These are phyloP conservation scores for Peronospora destructor DNA, from an alignment of 352 stramenopile genomes.

Conservation along the genomic window DNA sequence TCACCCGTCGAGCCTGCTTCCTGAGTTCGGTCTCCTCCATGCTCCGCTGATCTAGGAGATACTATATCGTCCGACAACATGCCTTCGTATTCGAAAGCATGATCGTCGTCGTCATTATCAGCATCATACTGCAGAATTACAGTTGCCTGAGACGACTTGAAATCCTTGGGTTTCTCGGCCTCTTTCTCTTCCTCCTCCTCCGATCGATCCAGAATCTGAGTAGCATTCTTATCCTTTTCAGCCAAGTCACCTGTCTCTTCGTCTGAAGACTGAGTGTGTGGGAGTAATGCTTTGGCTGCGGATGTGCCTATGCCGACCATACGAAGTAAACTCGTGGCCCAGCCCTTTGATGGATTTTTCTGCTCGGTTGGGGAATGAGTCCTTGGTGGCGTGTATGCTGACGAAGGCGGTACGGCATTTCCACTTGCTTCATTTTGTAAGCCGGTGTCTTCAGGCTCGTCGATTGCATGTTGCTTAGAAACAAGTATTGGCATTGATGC, in stretches of 20 bases:
- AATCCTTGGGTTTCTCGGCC: constrained; percentile 9
- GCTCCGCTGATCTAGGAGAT: constrained; percentile 5
- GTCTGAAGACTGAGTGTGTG: not conserved
- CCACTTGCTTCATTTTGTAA: not conserved
- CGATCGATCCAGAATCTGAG: constrained; percentile 10
- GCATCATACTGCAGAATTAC: constrained; percentile 20
- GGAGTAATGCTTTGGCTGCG: constrained; percentile 2
- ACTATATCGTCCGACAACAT: constrained; percentile 12
- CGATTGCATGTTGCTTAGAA: not conserved
- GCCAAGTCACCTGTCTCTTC: constrained; percentile 5
- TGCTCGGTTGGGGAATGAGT: constrained; percentile 3
- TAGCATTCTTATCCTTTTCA: constrained; percentile 10
- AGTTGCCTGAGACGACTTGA: constrained; percentile 27
- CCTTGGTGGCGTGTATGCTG: constrained; percentile 1
- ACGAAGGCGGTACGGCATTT: not conserved
- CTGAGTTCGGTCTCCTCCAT: not conserved
- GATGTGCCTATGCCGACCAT: constrained; percentile 10
- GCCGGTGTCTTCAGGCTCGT: not conserved
- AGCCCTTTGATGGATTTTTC: constrained; percentile 5
- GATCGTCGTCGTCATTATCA: constrained; percentile 23
- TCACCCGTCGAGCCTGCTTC: constrained; percentile 4
- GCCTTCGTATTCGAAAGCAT: constrained; percentile 32
- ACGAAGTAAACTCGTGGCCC: constrained; percentile 7
- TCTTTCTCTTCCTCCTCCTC: constrained; percentile 13
- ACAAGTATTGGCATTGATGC: not conserved